These are phyloP conservation scores for Canna indica DNA, from an alignment of 176 grass and related monocot genomes.

Conservation along the genomic window DNA sequence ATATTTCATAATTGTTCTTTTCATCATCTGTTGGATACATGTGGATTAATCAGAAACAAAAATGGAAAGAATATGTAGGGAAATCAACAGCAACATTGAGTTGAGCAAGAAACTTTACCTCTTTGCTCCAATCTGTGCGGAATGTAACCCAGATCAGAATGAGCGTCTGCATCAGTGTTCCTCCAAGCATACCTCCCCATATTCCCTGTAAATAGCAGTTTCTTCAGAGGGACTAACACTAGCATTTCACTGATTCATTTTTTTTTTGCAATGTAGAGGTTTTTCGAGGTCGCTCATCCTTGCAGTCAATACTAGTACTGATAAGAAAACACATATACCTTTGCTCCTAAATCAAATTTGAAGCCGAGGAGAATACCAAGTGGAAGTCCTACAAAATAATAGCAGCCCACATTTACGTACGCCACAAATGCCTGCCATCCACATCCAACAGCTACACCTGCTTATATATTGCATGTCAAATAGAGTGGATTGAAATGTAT, in stretches of 20 bases:
- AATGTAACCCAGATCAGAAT: conserved; percentile 10
- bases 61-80: no score
- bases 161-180: conserved; percentile 9
- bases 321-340: neutral
- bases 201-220: neutral
- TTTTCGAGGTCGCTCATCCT: neutral
- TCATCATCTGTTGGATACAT: neutral
- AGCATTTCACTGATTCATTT: no score
- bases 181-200: conserved; percentile 14
- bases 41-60: no score
- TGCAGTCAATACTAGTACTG: neutral
- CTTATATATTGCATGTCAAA: neutral
- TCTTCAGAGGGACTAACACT: neutral
- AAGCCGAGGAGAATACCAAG: conserved; percentile 10
- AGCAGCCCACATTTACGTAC: conserved; percentile 80
- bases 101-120: neutral
- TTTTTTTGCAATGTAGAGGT: neutral
- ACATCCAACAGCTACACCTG: conserved; percentile 87
- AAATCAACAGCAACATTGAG: neutral
- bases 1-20: neutral
- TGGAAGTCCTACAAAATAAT: conserved; percentile 31
- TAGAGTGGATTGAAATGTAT: no score
- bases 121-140: conserved; percentile 13
- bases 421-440: conserved; percentile 84
- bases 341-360: neutral